These are phyloP conservation scores for Cryptosporidium parvum DNA, from an alignment of 169 alveolate genomes.

Conservation along the genomic window DNA sequence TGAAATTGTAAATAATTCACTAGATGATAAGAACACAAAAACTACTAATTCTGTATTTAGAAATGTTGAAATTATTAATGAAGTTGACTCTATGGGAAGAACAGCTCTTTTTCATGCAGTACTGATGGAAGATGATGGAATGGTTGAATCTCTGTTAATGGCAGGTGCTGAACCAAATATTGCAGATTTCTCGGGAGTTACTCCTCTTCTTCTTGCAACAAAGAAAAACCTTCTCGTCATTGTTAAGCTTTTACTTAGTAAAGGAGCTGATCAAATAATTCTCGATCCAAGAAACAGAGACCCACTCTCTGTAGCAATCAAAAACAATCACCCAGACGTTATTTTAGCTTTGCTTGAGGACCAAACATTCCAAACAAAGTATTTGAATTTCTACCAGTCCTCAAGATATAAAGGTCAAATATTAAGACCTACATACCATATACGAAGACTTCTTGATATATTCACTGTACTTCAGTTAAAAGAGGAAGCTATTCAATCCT, in stretches of 20 bases:
- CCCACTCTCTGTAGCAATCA: conserved; percentile 60
- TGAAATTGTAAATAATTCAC: not conserved
- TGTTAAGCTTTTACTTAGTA: conserved; percentile 28
- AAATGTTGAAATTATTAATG: conserved; percentile 32
- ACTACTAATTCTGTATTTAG: not conserved
- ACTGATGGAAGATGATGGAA: conserved; percentile 62
- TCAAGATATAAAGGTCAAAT: conserved; percentile 47
- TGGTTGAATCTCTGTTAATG: conserved; percentile 31
- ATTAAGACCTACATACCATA: conserved; percentile 49
- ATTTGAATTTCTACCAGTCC: conserved; percentile 40
- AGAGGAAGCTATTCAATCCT: conserved; percentile 6
- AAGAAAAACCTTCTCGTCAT: conserved; percentile 31
- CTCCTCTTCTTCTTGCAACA: conserved; percentile 61
- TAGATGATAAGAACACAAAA: not conserved
- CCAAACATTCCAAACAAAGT: conserved; percentile 32
- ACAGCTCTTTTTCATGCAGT: conserved; percentile 72
- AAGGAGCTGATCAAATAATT: conserved; percentile 61
- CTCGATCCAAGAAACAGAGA: conserved; percentile 45
- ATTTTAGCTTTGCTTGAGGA: conserved; percentile 38
- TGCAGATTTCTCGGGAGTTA: conserved; percentile 54
- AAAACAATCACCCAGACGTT: conserved; percentile 48
- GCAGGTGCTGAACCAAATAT: conserved; percentile 75
- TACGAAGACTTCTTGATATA: conserved; percentile 46
- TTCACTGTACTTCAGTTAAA: conserved; percentile 51
- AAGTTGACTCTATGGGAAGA: conserved; percentile 61